phyloP scores from a whole-genome alignment of 768 basidiomycete species.

The Austroboletus festivus region DNA sequence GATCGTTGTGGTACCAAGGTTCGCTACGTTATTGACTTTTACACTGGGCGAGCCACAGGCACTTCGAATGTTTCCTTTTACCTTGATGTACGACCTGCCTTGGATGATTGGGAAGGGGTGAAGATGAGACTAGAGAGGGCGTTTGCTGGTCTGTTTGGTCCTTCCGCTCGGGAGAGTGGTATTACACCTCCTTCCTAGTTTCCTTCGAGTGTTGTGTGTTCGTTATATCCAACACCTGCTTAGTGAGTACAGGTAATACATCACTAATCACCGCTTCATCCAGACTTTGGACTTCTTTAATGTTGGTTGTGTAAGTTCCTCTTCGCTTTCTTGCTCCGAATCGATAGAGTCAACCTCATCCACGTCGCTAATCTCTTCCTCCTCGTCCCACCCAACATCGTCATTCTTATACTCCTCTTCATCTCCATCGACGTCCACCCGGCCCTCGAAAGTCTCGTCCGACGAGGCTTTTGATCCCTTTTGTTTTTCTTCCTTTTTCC shows the following conservation, averaged over 20 bases:
- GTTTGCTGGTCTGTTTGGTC: constrained; percentile 40
- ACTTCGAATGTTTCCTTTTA: constrained; percentile 74
- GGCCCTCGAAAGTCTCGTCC: constrained; percentile 37
- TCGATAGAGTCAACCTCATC: constrained; percentile 43
- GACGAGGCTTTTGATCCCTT: constrained; percentile 23
- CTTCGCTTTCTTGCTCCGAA: constrained; percentile 42
- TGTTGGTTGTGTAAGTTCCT: constrained; percentile 48
- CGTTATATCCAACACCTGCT: background rate
- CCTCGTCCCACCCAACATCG: constrained; percentile 49
- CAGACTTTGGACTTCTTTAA: constrained; percentile 54
- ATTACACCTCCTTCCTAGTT: constrained; percentile 15
- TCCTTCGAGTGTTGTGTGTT: constrained; percentile 10
- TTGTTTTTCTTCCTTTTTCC: constrained; percentile 59
- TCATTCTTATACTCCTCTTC: constrained; percentile 38
- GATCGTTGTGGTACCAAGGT: constrained; percentile 87
- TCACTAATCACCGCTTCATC: constrained; percentile 40
- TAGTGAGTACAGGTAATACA: constrained; percentile 15
- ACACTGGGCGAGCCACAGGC: constrained; percentile 66
- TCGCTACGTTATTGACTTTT: constrained; percentile 98
- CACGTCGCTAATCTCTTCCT: constrained; percentile 62
- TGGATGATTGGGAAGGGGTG: constrained; percentile 93
- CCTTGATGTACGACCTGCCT: constrained; percentile 89
- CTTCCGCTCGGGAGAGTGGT: constrained; percentile 17
- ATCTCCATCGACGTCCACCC: constrained; percentile 41
- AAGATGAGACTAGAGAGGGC: constrained; percentile 71